A percentile compares a stretch with the other conserved stretches of the same genome.
These are phyloP conservation scores for Solanum tacnaense DNA, from an alignment of 257 asterid genomes.

Conservation along the genomic window DNA sequence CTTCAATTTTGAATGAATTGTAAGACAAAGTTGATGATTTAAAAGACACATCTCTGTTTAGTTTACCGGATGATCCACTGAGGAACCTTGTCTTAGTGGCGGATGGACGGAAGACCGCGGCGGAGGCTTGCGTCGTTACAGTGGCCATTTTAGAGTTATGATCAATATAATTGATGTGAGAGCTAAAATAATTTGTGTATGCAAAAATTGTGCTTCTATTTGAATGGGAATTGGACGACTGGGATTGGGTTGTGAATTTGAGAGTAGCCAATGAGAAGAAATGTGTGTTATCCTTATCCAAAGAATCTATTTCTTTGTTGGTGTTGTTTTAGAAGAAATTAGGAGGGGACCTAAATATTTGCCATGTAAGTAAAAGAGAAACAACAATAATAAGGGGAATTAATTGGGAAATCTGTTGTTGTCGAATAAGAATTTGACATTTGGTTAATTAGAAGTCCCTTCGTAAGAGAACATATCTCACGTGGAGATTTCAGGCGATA, in stretches of 20 bases:
- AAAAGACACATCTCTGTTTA: constrained; percentile 42
- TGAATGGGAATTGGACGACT: background rate
- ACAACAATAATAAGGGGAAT: too few species aligned
- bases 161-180: background rate
- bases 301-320: constrained; percentile 20
- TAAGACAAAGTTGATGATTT: constrained; percentile 20
- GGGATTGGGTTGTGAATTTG: constrained; percentile 12
- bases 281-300: constrained; percentile 59
- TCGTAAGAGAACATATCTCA: background rate
- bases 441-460: background rate
- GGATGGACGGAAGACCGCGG: constrained; percentile 60
- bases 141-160: constrained; percentile 43
- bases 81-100: constrained; percentile 47
- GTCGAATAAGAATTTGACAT: constrained; percentile 15
- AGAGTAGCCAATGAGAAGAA: constrained; percentile 45
- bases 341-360: constrained; percentile 8
- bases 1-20: constrained; percentile 59
- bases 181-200: background rate
- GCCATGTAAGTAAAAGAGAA: background rate
- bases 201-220: constrained; percentile 32
- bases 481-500: background rate
- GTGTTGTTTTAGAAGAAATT: constrained; percentile 7
- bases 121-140: constrained; percentile 64
- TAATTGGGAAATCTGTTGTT: background rate
- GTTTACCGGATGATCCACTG: constrained; percentile 51